Evolutionary conservation across 176 grass and related monocot genomes (phyloP), one percentile per base, ranked within the genome.

Genomic region (Carex parvula): DNA sequence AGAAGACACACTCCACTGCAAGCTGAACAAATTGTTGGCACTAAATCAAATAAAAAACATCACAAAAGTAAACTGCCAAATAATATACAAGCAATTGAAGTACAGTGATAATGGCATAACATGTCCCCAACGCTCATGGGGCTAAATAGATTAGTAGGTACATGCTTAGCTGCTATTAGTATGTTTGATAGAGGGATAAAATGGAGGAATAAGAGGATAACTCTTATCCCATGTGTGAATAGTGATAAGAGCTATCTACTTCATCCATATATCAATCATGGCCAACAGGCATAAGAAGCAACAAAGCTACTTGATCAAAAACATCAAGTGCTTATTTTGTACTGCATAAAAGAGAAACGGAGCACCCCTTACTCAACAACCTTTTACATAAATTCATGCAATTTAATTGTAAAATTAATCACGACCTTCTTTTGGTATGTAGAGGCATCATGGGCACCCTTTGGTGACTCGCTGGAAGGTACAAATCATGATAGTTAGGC

Each of bases 1-100:
- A 92, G 81, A 99, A 99, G 82, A 99, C 94, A 90, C 96, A 99
- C 89, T 99, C 96, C 61, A 99, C 91, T 86, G 89, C 91, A 89
- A 99, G 91, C 96, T 99, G 93, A 26, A 82, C 6, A 87, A 68
- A 35, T 20, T 29, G 17, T 84, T 72, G 84, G 68, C 63, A 84
- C 22, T 26, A 62, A 82, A 89, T 84, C 18, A 75, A 62, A 72
- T 62, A 50, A 73, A 46, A 50, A 50, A 50, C 46, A 50, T 50
- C 59, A 66, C 32, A 81, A 64, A 79, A 88, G 9, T 33, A 20
- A 46, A 64, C 67, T 50, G 35, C 79, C 87, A 84, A 12, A 83
- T 59, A 58, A 60, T 64, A 18, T 64, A 79, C 55, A 66, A 67
- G 55, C 65, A 80, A 37, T 15, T 74, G 39, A 29, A 77, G 12